These are phyloP conservation scores for Crithidia bombi DNA, from an alignment of 208 protist genomes.

Conservation along the genomic window DNA sequence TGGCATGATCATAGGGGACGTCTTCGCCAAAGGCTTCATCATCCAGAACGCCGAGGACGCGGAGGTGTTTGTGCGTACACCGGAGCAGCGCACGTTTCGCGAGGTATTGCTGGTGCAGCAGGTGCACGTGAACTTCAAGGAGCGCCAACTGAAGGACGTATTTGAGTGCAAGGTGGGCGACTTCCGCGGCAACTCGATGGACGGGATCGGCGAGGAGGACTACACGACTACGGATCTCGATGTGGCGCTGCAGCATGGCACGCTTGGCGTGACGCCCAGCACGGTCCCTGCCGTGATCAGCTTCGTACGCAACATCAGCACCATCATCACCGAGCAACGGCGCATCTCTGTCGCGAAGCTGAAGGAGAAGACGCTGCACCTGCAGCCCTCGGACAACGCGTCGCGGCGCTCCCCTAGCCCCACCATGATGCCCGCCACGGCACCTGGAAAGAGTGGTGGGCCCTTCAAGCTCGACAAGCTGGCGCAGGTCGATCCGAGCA, in stretches of 20 bases:
- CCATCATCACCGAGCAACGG: conserved; percentile 59
- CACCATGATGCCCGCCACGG: background rate
- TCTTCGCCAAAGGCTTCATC: conserved; percentile 58
- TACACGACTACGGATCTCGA: conserved; percentile 60
- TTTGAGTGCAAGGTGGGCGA: conserved; percentile 68
- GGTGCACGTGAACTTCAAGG: conserved; percentile 77
- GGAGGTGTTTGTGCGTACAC: conserved; percentile 52
- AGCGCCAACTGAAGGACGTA: conserved; percentile 89
- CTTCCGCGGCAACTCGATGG: conserved; percentile 61
- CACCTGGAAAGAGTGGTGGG: background rate
- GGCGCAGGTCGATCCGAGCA: background rate
- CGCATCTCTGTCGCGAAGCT: conserved; percentile 40
- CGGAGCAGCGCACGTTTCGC: conserved; percentile 72
- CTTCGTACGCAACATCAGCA: conserved; percentile 59
- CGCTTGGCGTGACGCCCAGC: conserved; percentile 75
- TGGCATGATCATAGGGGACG: conserved; percentile 49
- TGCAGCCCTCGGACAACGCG: background rate
- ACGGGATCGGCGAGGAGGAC: conserved; percentile 69
- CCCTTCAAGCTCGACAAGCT: background rate
- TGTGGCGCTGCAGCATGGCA: conserved; percentile 43
- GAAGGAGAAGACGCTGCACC: conserved; percentile 13
- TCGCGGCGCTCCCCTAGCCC: background rate
- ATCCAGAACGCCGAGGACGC: conserved; percentile 56
- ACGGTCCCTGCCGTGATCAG: conserved; percentile 71
- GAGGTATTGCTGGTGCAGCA: conserved; percentile 47